Base-by-base conservation (phyloP, 2,329 filamentous ascomycete species). In the Pseudopithomyces chartarum region DNA sequence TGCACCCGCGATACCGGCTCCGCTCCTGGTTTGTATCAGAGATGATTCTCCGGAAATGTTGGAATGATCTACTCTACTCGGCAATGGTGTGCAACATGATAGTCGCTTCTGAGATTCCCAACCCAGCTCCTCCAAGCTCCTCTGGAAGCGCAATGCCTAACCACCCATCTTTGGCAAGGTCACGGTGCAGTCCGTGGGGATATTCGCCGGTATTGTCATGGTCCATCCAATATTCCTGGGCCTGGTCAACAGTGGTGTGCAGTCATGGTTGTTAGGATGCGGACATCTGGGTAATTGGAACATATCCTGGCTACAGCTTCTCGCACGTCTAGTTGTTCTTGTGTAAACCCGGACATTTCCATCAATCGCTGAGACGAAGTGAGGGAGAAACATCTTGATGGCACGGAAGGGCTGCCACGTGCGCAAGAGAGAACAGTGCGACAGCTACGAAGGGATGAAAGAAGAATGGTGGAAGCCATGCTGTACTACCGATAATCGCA, bases 31-130 rank as follows among this genome's bases (percentile, higher is more conserved):
- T 12, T 15, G 34, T n/a, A 38, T 62, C 29, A 60, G 51, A 20
- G 8, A 19, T 10, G 20, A 15, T 15, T 19, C 15, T 20, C 13
- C 23, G 15, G 32, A 46, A 10, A 29, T n/a, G n/a, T 19, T 23
- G 20, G 32, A n/a, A 4, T n/a, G 19, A 17, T 58, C 8, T 50
- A 87, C 77, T 58, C 8, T 50, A 87, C 77, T 92, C 88, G 1
- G 88, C 81, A 58, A 92, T 90, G 1, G 90, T 90, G 66, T 95
- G 91, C 79, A 95, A 84, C 90, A 95, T 93, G 84, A 94, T 90
- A 0, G 88, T 90, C 0, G 91, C 91, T 71, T 95, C 90, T 0
- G 88, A 88, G 34, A 95, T 91, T 8, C 87, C 90, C 12, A 95
- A 76, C 0, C 89, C 90, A 1, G 89, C 83, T 1, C 91, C 91